These are phyloP conservation scores for Epichloe hybrida DNA, from an alignment of 2,329 filamentous ascomycete species.

Conservation along the genomic window DNA sequence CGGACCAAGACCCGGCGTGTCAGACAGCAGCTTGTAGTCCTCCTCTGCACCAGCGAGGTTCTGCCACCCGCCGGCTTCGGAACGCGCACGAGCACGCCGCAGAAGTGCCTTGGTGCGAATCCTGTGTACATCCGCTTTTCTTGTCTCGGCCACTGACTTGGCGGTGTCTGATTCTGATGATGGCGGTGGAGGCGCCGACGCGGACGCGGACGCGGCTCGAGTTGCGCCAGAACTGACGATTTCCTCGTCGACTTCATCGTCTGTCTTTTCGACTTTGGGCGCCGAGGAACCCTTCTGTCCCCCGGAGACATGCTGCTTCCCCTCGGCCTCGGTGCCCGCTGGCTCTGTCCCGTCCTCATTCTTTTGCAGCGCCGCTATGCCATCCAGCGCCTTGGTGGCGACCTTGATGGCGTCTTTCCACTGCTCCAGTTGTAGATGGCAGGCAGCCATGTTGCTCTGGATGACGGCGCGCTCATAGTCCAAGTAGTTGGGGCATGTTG, in stretches of 20 bases:
- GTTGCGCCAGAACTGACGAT: slow-evolving; percentile 46
- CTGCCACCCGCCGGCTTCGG: slow-evolving; percentile 63
- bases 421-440: slow-evolving; percentile 69
- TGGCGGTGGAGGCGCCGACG: slow-evolving; percentile 6
- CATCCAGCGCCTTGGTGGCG: slow-evolving; percentile 59
- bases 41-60: slow-evolving; percentile 63
- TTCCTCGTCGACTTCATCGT: slow-evolving; percentile 37
- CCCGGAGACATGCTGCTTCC: background rate
- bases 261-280: slow-evolving; percentile 21
- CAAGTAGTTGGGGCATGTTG: slow-evolving; percentile 68
- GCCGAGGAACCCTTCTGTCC: background rate
- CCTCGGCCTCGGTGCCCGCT: slow-evolving; percentile 2
- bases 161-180: background rate
- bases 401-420: slow-evolving; percentile 73
- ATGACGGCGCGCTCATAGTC: slow-evolving; percentile 82
- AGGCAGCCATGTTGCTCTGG: slow-evolving; percentile 78
- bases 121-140: slow-evolving; percentile 50
- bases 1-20: slow-evolving; percentile 40
- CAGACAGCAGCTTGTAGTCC: slow-evolving; percentile 60
- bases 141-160: slow-evolving; percentile 10
- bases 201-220: slow-evolving; percentile 29
- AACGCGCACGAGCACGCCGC: slow-evolving; percentile 60
- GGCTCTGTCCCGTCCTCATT: slow-evolving; percentile 25
- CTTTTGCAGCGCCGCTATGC: slow-evolving; percentile 48
- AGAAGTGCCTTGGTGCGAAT: slow-evolving; percentile 76